Evolutionary conservation across 805 yeast species (phyloP), one percentile per base, ranked within the genome.

Genomic region (Candida arabinofermentans): DNA sequence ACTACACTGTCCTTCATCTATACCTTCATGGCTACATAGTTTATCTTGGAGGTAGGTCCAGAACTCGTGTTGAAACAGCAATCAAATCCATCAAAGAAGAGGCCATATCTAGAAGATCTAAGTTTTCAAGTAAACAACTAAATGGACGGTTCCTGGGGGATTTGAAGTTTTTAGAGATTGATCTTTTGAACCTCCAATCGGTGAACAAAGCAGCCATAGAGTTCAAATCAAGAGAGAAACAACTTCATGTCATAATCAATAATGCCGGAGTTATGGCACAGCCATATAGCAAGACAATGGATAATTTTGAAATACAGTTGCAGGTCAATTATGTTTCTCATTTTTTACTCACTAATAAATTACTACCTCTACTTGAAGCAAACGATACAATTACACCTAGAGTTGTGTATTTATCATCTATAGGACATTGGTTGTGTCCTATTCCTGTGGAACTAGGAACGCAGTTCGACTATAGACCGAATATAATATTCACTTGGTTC

Each of bases 191-290:
- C 39, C 55, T 77, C 37, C 56, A 59, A 7, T 61, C 71, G 12
- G 78, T 76, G 12, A 74, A 71, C 27, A 53, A 53, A 27, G 84
- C 87, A 0, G 76, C 75, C 10, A 52, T 58, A 8, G 63, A 64
- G 26, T 71, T 83, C 44, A 62, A 62, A 32, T 58, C 60, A 13
- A 49, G 64, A 39, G 91, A 83, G 49, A 57, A 61, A 22, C 47
- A 65, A 16, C 58, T 87, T 24, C 80, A 86, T 58, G 61, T 86
- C 18, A 67, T 87, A 26, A 71, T 87, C 34, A 78, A 85, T 51
- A 87, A 86, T 59, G 90, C 95, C 1, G 93, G 95, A 2, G 77
- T 83, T 5, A 81, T 84, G 79, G 89, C 84, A 13, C 67, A 81
- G n/a, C 91, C 95, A 0, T 79, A 67, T 58, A 67, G 74, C 17